Conservation (phyloP, 768 basidiomycete species). For the Mycena alexandri region DNA sequence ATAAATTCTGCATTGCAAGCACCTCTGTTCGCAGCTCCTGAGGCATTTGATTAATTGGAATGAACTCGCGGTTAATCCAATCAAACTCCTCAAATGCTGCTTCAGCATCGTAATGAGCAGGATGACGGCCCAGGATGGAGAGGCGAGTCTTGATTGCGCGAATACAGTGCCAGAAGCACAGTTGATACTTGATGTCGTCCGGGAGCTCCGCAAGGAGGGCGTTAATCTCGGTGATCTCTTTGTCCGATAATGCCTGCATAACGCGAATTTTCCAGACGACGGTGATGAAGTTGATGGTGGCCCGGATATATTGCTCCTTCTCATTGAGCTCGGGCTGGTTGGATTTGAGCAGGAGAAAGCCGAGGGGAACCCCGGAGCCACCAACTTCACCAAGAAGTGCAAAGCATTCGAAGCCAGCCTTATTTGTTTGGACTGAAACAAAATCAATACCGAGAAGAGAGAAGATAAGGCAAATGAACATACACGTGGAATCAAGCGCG, state of each 20-base stretch:
- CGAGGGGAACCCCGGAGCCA: no score
- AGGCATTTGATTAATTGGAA: conserved; percentile 9
- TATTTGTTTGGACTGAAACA: no score
- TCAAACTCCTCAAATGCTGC: conserved; percentile 5
- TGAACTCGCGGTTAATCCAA: conserved; percentile 14
- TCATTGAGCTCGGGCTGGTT: no score
- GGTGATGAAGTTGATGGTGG: no score
- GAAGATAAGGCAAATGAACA: no score
- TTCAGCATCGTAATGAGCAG: neutral
- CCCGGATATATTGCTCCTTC: no score
- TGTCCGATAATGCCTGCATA: neutral
- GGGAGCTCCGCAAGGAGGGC: conserved; percentile 2
- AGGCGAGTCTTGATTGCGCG: neutral
- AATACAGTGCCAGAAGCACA: no score
- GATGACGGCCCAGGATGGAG: neutral
- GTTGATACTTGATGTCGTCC: neutral
- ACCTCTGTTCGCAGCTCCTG: neutral
- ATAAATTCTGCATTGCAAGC: neutral
- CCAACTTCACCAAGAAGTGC: no score
- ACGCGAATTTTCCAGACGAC: neutral
- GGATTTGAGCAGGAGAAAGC: no score
- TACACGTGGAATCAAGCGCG: no score
- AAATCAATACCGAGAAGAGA: no score
- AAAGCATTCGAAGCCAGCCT: no score
- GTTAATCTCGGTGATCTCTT: neutral